These are phyloP conservation scores for Neobulgaria alba DNA, from an alignment of 2,329 filamentous ascomycete genomes.

Conservation along the genomic window DNA sequence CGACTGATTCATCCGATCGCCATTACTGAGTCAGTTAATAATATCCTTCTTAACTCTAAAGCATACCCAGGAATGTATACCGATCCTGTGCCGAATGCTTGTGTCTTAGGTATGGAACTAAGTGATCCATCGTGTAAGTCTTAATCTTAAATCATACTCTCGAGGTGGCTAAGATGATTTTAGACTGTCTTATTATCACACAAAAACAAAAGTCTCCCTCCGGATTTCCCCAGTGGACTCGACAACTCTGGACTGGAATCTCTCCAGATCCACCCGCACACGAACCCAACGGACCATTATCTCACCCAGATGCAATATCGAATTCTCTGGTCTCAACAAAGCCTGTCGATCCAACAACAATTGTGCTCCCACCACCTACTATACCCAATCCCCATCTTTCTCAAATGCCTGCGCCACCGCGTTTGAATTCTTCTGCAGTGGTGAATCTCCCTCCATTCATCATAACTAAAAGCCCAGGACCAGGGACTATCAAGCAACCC, in stretches of 20 bases:
- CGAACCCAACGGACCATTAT: background rate
- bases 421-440: background rate
- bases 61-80: background rate
- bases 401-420: slow-evolving; percentile 1
- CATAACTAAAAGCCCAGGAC: background rate
- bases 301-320: background rate
- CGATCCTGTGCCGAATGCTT: background rate
- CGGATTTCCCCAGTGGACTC: background rate
- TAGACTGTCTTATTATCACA: too few species aligned
- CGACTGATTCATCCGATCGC: background rate
- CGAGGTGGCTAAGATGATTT: too few species aligned
- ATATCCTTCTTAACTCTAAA: background rate
- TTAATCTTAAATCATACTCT: too few species aligned
- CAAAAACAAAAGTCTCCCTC: too few species aligned
- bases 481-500: background rate
- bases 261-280: too few species aligned
- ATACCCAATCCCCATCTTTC: too few species aligned
- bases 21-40: slow-evolving; percentile 1
- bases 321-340: background rate
- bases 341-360: background rate
- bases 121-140: slow-evolving; percentile 6
- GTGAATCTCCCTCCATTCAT: background rate
- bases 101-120: slow-evolving; percentile 2
- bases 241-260: slow-evolving; percentile 2
- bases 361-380: too few species aligned